A percentile compares a stretch with the other conserved stretches of the same genome.
These are phyloP conservation scores for Ceratobasidium sp. DNA, from an alignment of 1,284 basidiomycete genomes.

Conservation along the genomic window DNA sequence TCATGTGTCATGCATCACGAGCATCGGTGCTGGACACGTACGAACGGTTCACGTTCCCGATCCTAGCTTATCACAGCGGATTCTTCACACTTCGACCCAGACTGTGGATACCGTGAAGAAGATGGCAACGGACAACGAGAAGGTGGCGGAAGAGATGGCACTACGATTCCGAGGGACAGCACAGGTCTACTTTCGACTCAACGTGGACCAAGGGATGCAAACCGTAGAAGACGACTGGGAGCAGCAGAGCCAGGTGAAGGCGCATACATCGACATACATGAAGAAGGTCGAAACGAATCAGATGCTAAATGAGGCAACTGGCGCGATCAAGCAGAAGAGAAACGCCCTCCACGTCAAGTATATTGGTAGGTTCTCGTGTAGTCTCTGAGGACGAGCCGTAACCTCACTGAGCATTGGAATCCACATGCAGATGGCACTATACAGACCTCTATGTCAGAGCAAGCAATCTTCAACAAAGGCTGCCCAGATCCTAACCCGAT, in stretches of 20 bases:
- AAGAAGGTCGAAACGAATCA: not conserved
- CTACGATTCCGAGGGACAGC: not conserved
- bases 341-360: not conserved
- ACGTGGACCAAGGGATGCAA: too few relatives aligned
- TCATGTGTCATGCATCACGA: not conserved
- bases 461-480: too few relatives aligned
- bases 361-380: not conserved
- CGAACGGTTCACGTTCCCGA: not conserved
- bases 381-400: not conserved
- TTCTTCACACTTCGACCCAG: not conserved
- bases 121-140: slow-evolving; percentile 7
- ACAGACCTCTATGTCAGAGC: not conserved
- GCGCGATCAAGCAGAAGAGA: not conserved
- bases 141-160: not conserved
- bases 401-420: not conserved
- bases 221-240: not conserved
- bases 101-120: not conserved
- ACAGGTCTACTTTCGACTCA: slow-evolving; percentile 8
- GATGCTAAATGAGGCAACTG: not conserved
- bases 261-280: not conserved
- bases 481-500: not conserved
- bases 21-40: slow-evolving; percentile 5
- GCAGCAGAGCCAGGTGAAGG: not conserved
- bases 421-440: not conserved
- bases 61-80: not conserved